These are phyloP conservation scores for Cicer cuneatum DNA, from an alignment of 306 rosid species.

Conservation along the genomic window DNA sequence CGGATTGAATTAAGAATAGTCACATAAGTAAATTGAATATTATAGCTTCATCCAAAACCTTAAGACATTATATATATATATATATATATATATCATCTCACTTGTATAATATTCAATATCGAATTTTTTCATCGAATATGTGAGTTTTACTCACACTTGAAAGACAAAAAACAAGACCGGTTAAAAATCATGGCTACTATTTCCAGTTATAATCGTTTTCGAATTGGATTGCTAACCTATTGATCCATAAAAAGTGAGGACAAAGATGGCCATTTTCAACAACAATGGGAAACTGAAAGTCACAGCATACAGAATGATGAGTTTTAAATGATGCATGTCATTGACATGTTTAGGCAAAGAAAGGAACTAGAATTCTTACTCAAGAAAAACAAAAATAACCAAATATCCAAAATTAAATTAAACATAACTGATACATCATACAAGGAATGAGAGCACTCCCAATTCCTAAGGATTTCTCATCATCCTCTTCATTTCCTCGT, in stretches of 20 bases:
- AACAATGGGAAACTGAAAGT: conserved; percentile 36
- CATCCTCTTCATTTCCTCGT: conserved; percentile 64
- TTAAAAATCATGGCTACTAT: too few relatives aligned
- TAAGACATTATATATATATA: too few relatives aligned
- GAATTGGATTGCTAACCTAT: background rate
- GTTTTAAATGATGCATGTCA: conserved; percentile 35
- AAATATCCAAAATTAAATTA: conserved; percentile 32
- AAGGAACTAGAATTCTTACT: conserved; percentile 46
- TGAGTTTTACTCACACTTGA: too few relatives aligned
- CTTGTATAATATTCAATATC: too few relatives aligned
- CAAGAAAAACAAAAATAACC: conserved; percentile 33
- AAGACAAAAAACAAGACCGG: too few relatives aligned
- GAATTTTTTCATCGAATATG: too few relatives aligned
- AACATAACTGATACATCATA: conserved; percentile 41
- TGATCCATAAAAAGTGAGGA: conserved; percentile 3
- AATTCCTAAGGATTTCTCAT: conserved; percentile 34
- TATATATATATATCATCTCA: too few relatives aligned
- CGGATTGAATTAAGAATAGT: too few relatives aligned
- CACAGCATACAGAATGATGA: conserved; percentile 44
- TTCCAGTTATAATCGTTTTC: too few relatives aligned
- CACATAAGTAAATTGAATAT: too few relatives aligned
- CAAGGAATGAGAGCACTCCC: conserved; percentile 12
- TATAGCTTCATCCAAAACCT: too few relatives aligned
- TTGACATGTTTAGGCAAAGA: conserved; percentile 40
- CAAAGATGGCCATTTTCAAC: conserved; percentile 42